Conservation (phyloP, 2,329 filamentous ascomycete species). For the Colletotrichum spinosum region DNA sequence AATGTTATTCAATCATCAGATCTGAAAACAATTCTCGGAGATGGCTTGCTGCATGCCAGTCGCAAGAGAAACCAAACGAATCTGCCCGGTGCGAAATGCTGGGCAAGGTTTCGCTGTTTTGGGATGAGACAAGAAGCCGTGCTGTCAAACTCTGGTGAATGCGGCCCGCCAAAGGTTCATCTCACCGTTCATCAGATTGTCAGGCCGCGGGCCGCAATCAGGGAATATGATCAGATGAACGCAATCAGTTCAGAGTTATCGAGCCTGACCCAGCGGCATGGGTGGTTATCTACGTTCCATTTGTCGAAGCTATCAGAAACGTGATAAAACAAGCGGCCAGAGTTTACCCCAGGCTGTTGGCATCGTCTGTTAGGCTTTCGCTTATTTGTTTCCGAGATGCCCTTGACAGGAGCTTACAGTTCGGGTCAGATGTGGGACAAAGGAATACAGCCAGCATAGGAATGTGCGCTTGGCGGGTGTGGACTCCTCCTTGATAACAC, state of each 20-base stretch:
- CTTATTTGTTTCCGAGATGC: slow-evolving; percentile 9
- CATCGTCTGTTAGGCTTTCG: neutral
- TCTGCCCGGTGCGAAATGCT: neutral
- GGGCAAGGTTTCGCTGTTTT: slow-evolving; percentile 7
- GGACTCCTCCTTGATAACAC: slow-evolving; percentile 18
- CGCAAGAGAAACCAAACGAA: neutral
- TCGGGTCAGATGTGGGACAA: slow-evolving; percentile 1
- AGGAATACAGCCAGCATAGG: slow-evolving; percentile 1
- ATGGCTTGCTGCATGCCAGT: neutral
- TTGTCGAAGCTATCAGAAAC: neutral
- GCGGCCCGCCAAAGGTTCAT: neutral
- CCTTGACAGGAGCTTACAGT: slow-evolving; percentile 2
- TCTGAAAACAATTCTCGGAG: neutral
- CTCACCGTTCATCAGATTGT: neutral
- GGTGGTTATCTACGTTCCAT: neutral
- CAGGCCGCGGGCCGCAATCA: no score
- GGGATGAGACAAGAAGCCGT: slow-evolving; percentile 5
- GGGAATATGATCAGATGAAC: no score
- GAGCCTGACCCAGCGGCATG: no score
- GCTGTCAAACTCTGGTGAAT: neutral
- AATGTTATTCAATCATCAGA: no score
- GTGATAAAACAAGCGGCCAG: neutral
- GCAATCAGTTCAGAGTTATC: no score
- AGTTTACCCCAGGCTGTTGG: slow-evolving; percentile 10
- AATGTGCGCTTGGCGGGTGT: slow-evolving; percentile 9